phyloP scores from a whole-genome alignment of 2,329 filamentous ascomycete genomes.

The Coniella lustricola region DNA sequence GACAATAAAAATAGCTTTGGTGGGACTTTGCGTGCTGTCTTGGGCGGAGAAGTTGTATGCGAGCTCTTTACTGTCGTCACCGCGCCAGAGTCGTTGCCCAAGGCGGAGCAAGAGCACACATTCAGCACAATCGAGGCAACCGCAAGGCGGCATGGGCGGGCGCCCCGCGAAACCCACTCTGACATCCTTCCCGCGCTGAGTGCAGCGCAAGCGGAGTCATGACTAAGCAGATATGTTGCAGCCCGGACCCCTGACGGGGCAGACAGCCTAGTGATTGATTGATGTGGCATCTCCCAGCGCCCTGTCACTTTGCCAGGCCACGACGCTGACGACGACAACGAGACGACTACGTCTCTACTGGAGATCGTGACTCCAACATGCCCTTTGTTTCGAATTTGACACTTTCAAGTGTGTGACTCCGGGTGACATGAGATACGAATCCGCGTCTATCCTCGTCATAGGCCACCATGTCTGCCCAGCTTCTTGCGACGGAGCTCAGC shows the following conservation, averaged over 20 bases:
- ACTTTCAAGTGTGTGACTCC: neutral
- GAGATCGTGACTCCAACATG: neutral
- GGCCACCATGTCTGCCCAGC: constrained; percentile 77
- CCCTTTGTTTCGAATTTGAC: neutral
- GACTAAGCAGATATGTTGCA: neutral
- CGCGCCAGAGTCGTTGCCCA: neutral
- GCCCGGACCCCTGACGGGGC: neutral
- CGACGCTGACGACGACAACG: neutral
- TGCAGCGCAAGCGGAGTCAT: neutral
- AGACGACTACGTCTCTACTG: neutral
- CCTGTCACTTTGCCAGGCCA: neutral
- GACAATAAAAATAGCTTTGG: neutral
- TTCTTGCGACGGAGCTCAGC: constrained; percentile 78
- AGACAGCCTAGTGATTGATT: neutral
- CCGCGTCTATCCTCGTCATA: constrained; percentile 1
- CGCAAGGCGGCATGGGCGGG: neutral
- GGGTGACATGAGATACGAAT: constrained; percentile 1
- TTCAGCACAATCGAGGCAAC: neutral
- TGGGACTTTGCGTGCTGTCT: no score
- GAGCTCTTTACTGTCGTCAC: neutral
- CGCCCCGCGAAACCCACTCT: constrained; percentile 1
- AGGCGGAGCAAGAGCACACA: neutral
- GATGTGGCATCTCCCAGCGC: neutral
- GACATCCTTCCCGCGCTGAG: neutral
- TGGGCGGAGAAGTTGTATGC: no score